phyloP scores from a whole-genome alignment of 2,329 filamentous ascomycete species.

The Pseudomassariella vexata region DNA sequence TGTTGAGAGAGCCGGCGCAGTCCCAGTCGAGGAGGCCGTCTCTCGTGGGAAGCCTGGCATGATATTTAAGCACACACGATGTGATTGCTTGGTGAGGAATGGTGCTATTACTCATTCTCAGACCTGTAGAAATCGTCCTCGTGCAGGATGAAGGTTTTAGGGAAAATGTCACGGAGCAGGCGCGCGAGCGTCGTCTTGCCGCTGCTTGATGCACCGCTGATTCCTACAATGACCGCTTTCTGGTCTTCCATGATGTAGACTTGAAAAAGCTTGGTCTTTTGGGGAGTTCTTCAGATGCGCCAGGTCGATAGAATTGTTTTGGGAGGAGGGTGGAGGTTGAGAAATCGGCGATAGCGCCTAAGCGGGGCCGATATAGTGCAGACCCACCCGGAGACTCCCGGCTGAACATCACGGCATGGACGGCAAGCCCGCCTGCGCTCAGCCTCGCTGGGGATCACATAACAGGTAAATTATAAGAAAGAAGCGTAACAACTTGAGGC shows the following conservation, averaged over 20 bases:
- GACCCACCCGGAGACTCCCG: too few species aligned
- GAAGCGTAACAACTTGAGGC: too few species aligned
- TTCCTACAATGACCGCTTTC: slow-evolving; percentile 63
- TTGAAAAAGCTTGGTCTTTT: too few species aligned
- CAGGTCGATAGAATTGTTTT: too few species aligned
- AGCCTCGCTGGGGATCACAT: too few species aligned
- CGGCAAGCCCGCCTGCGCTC: too few species aligned
- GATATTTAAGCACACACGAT: slow-evolving; percentile 1
- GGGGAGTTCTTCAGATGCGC: too few species aligned
- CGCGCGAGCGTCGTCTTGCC: slow-evolving; percentile 93
- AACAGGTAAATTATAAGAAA: too few species aligned
- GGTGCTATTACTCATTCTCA: slow-evolving; percentile 54
- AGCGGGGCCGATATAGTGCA: too few species aligned
- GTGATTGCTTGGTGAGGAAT: not conserved
- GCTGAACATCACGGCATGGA: too few species aligned
- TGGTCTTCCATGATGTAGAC: slow-evolving; percentile 16
- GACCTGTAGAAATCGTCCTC: slow-evolving; percentile 93
- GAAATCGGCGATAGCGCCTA: too few species aligned
- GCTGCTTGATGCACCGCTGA: slow-evolving; percentile 86
- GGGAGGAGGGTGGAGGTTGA: too few species aligned
- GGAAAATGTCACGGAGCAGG: slow-evolving; percentile 76
- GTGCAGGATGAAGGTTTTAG: slow-evolving; percentile 75
- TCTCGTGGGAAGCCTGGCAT: slow-evolving; percentile 44
- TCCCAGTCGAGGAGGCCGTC: slow-evolving; percentile 82
- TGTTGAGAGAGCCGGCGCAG: slow-evolving; percentile 71